Evolutionary conservation across 108 stramenopile species (phyloP).

Genomic region (Chaetoceros muelleri): DNA sequence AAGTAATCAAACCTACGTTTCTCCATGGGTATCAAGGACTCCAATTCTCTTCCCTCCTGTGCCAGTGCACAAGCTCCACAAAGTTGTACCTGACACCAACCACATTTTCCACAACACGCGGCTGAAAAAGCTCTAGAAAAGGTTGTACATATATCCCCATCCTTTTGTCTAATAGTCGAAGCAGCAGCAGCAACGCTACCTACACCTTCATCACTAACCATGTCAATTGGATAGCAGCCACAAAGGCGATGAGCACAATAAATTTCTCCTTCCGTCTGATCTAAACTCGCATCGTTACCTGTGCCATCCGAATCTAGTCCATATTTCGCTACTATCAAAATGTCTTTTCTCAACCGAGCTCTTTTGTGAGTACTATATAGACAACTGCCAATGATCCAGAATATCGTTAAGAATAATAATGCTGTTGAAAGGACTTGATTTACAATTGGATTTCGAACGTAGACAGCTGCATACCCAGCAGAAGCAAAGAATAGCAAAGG

Average conservation of each 20-base stretch:
- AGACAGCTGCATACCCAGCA: conserved; percentile 48
- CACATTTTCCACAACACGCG: conserved; percentile 25
- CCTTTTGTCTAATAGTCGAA: not conserved
- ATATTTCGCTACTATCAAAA: conserved; percentile 47
- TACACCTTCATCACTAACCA: conserved; percentile 6
- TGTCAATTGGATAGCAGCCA: conserved; percentile 50
- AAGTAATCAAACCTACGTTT: conserved; percentile 59
- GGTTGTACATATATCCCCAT: conserved; percentile 27
- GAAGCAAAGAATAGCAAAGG: conserved; percentile 41
- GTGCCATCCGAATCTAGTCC: conserved; percentile 4
- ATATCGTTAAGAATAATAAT: conserved; percentile 30
- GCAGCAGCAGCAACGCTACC: not conserved
- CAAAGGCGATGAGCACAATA: conserved; percentile 52
- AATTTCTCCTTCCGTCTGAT: conserved; percentile 35
- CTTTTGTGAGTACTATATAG: conserved; percentile 44
- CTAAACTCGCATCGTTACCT: conserved; percentile 17
- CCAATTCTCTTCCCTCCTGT: conserved; percentile 70
- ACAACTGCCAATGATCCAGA: conserved; percentile 40
- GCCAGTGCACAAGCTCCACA: conserved; percentile 70
- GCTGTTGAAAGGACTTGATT: conserved; percentile 37
- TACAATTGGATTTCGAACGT: conserved; percentile 33
- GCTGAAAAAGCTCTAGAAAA: conserved; percentile 27
- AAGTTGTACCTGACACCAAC: conserved; percentile 39
- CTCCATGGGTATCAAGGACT: conserved; percentile 32
- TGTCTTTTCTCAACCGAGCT: conserved; percentile 45